These are phyloP conservation scores for Pelagophyceae sp. DNA, from an alignment of 352 stramenopile species.

Conservation along the genomic window DNA sequence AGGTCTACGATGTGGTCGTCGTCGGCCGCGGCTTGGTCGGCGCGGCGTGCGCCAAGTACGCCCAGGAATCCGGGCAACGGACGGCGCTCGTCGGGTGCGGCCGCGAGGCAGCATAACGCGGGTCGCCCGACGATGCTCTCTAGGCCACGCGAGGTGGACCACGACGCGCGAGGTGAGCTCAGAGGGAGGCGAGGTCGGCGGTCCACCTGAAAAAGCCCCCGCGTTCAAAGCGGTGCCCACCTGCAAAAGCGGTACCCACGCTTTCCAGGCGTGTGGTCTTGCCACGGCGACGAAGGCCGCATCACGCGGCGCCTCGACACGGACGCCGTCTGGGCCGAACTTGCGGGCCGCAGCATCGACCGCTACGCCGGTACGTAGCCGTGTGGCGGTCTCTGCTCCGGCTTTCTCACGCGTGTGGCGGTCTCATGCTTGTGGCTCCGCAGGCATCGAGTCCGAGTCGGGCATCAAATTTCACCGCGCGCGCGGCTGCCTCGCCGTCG, in stretches of 20 bases:
- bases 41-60: not conserved
- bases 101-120: no score
- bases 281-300: not conserved
- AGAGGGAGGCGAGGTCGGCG: not conserved
- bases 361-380: no score
- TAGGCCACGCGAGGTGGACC: no score
- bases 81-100: not conserved
- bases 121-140: no score
- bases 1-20: not conserved
- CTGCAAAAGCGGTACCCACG: no score
- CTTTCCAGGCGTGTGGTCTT: not conserved
- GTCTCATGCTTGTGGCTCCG: no score
- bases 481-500: not conserved
- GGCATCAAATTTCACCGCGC: not conserved
- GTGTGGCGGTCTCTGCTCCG: no score
- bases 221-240: no score
- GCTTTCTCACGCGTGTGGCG: no score
- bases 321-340: not conserved
- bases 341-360: not conserved
- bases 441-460: not conserved
- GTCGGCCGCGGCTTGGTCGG: constrained; percentile 6
- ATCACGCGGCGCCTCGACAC: not conserved
- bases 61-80: not conserved
- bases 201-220: no score
- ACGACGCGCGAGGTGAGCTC: not conserved